Conservation (phyloP, 139 green algal species). For the Bryopsis sp. region DNA sequence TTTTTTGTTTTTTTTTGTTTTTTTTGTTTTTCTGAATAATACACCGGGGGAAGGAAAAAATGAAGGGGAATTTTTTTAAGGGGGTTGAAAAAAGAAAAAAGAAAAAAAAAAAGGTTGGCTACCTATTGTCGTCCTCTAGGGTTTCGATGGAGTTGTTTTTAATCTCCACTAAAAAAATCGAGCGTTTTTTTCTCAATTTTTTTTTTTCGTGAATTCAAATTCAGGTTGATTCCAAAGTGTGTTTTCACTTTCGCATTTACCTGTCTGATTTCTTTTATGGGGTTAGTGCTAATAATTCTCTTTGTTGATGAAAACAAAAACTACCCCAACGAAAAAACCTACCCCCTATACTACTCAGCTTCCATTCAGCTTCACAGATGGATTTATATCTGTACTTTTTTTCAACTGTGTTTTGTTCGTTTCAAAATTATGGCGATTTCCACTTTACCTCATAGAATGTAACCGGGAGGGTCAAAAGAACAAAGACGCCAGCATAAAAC, state of each 20-base stretch:
- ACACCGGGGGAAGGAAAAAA: background rate
- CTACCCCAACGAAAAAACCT: background rate
- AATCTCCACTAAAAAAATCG: too few species aligned
- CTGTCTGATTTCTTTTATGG: background rate
- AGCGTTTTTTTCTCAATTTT: too few species aligned
- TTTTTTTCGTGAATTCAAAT: too few species aligned
- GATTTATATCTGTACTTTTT: too few species aligned
- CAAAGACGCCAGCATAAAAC: slow-evolving; percentile 87
- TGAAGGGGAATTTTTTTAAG: background rate
- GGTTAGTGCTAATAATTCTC: background rate
- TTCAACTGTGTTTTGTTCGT: too few species aligned
- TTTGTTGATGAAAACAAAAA: background rate
- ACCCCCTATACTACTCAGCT: background rate
- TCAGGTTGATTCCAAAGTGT: too few species aligned
- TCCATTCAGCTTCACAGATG: too few species aligned
- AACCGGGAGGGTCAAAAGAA: slow-evolving; percentile 78
- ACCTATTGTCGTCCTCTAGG: too few species aligned
- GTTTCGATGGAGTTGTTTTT: too few species aligned
- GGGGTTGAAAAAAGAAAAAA: too few species aligned
- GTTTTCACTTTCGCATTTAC: too few species aligned
- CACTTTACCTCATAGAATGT: slow-evolving; percentile 73
- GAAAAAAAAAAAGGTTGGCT: too few species aligned
- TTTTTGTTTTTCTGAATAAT: background rate
- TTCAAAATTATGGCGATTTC: background rate
- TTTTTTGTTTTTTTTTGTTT: background rate